Evolutionary conservation across 257 asterid species (phyloP).

Genomic region (Jacaranda mimosifolia): DNA sequence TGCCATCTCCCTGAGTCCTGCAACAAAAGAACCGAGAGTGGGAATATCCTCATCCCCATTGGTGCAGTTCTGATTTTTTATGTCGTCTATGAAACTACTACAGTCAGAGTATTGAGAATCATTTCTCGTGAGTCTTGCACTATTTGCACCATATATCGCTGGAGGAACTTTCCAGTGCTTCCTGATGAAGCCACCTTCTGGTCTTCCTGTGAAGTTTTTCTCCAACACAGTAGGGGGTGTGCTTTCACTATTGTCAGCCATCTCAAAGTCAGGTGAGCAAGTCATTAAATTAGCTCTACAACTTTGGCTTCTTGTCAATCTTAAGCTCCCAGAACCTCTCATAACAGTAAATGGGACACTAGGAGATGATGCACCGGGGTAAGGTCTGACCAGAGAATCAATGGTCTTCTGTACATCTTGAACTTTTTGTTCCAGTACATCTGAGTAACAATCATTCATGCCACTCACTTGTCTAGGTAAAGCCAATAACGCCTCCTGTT

Average conservation of each 20-base stretch:
- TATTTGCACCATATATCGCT: slow-evolving; percentile 59
- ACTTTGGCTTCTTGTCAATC: slow-evolving; percentile 68
- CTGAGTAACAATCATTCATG: slow-evolving; percentile 41
- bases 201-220: slow-evolving; percentile 70
- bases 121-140: slow-evolving; percentile 54
- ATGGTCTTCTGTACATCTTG: slow-evolving; percentile 57
- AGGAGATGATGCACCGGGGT: slow-evolving; percentile 54
- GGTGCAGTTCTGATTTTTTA: slow-evolving; percentile 45
- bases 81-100: slow-evolving; percentile 67
- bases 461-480: slow-evolving; percentile 49
- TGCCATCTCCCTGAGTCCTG: slow-evolving; percentile 94
- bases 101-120: slow-evolving; percentile 71
- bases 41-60: slow-evolving; percentile 90
- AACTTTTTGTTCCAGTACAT: slow-evolving; percentile 57
- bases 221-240: slow-evolving; percentile 84
- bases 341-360: slow-evolving; percentile 47
- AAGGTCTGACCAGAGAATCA: slow-evolving; percentile 53
- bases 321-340: slow-evolving; percentile 59
- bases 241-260: slow-evolving; percentile 58
- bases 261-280: slow-evolving; percentile 52
- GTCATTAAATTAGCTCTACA: slow-evolving; percentile 64
- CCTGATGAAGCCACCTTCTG: slow-evolving; percentile 61
- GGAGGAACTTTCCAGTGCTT: slow-evolving; percentile 90
- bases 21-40: slow-evolving; percentile 90
- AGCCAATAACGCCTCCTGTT: slow-evolving; percentile 44